Conservation (phyloP, 2,329 filamentous ascomycete species). For the Aspergillus japonicus region DNA sequence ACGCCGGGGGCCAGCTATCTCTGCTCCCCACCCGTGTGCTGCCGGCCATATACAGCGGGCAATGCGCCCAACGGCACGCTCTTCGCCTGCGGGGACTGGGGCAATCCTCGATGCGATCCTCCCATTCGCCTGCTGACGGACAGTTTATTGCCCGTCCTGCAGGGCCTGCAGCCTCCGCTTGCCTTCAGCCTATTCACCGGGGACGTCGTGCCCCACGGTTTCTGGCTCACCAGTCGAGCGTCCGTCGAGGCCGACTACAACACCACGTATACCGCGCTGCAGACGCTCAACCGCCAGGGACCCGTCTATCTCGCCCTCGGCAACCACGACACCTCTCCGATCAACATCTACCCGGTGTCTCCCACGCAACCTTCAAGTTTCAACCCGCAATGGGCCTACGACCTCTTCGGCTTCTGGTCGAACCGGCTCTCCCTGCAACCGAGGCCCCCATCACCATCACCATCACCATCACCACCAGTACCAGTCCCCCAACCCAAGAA, state of each 20-base stretch:
- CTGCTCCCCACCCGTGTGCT: constrained; percentile 61
- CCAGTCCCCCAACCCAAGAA: background rate
- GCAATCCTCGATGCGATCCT: constrained; percentile 55
- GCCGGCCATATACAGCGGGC: constrained; percentile 50
- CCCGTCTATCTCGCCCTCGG: constrained; percentile 55
- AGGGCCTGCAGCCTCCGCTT: constrained; percentile 40
- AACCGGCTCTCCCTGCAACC: background rate
- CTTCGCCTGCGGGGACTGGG: constrained; percentile 53
- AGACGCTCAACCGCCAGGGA: constrained; percentile 30
- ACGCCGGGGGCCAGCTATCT: constrained; percentile 53
- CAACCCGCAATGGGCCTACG: constrained; percentile 55
- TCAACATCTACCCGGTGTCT: constrained; percentile 51
- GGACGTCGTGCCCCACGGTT: constrained; percentile 55
- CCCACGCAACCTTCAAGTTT: constrained; percentile 36
- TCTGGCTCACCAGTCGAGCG: constrained; percentile 38
- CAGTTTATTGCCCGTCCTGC: constrained; percentile 50
- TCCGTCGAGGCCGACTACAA: constrained; percentile 41
- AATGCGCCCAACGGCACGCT: constrained; percentile 52
- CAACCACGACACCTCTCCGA: constrained; percentile 58
- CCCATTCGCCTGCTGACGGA: constrained; percentile 51
- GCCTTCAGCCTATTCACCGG: constrained; percentile 61
- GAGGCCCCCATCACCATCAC: background rate
- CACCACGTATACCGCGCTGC: constrained; percentile 51
- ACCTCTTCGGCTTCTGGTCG: constrained; percentile 51
- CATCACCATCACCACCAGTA: background rate